Evolutionary conservation across 192 early-diverging fungal genomes (phyloP).

Genomic region (Rhizophlyctis rosea): DNA sequence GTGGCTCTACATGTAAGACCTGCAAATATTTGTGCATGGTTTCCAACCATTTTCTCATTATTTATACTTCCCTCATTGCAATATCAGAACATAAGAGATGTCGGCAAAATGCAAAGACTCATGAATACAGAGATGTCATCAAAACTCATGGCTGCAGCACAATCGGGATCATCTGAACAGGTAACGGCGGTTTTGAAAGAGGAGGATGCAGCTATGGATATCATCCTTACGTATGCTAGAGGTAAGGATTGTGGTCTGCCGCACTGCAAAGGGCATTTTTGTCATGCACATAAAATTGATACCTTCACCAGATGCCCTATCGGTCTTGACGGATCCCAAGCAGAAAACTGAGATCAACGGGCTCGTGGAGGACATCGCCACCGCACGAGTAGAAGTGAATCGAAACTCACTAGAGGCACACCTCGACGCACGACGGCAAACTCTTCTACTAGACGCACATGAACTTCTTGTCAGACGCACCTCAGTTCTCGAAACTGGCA

Average conservation of each 20-base stretch:
- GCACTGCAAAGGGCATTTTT: no score
- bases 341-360: slow-evolving; percentile 14
- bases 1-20: slow-evolving; percentile 18
- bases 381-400: slow-evolving; percentile 12
- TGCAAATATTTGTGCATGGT: slow-evolving; percentile 2
- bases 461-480: slow-evolving; percentile 14
- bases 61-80: slow-evolving; percentile 5
- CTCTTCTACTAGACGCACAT: slow-evolving; percentile 10
- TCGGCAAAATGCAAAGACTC: slow-evolving; percentile 14
- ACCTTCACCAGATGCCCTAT: slow-evolving; percentile 6
- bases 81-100: slow-evolving; percentile 3
- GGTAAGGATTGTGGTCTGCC: background rate
- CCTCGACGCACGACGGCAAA: slow-evolving; percentile 8
- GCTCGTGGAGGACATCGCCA: slow-evolving; percentile 12
- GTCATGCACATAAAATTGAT: background rate
- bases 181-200: slow-evolving; percentile 18
- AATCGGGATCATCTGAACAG: slow-evolving; percentile 4
- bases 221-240: slow-evolving; percentile 18
- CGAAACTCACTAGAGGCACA: background rate
- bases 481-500: slow-evolving; percentile 23
- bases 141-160: slow-evolving; percentile 10
- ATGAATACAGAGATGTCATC: no score
- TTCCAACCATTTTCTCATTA: slow-evolving; percentile 6
- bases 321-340: slow-evolving; percentile 14
- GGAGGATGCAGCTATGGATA: slow-evolving; percentile 8